Conservation (phyloP, 129 eudicot genomes). For the Saussurea involucrata region DNA sequence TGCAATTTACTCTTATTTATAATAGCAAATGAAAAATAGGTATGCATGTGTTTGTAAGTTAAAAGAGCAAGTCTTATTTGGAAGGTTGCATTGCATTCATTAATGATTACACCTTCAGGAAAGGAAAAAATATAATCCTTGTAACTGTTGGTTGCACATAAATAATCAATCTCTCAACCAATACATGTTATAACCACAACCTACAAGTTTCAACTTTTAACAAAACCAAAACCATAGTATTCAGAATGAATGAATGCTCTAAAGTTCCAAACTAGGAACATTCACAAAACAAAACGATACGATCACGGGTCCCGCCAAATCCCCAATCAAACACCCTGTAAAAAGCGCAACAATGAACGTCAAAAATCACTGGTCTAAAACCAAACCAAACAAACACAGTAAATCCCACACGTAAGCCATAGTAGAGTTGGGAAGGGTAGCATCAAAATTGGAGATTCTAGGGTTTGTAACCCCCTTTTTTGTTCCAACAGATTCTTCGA, state of each 20-base stretch:
- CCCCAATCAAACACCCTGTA: slow-evolving; percentile 84
- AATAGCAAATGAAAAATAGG: background rate
- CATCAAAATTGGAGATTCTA: background rate
- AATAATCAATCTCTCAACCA: background rate
- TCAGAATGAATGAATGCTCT: slow-evolving; percentile 12
- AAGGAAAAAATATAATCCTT: background rate
- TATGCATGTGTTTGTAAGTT: background rate
- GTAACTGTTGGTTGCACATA: background rate
- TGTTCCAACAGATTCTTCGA: background rate
- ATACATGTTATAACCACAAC: slow-evolving; percentile 3
- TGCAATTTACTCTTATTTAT: too few relatives aligned
- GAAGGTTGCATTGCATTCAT: slow-evolving; percentile 2
- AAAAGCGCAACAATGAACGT: background rate
- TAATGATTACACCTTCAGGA: background rate
- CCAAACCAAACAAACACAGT: background rate
- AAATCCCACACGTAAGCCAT: background rate
- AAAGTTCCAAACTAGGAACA: slow-evolving; percentile 22
- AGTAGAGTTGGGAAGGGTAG: background rate
- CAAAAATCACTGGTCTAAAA: background rate
- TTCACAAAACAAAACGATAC: slow-evolving; percentile 50
- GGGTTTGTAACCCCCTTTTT: background rate
- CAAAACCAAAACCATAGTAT: background rate
- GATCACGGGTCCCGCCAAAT: slow-evolving; percentile 71
- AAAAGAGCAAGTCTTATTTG: slow-evolving; percentile 15
- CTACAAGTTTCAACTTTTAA: slow-evolving; percentile 5